A percentile compares a stretch with the other conserved stretches of the same genome.
These are phyloP conservation scores for Candida quercuum DNA, from an alignment of 805 yeast species.

Conservation along the genomic window DNA sequence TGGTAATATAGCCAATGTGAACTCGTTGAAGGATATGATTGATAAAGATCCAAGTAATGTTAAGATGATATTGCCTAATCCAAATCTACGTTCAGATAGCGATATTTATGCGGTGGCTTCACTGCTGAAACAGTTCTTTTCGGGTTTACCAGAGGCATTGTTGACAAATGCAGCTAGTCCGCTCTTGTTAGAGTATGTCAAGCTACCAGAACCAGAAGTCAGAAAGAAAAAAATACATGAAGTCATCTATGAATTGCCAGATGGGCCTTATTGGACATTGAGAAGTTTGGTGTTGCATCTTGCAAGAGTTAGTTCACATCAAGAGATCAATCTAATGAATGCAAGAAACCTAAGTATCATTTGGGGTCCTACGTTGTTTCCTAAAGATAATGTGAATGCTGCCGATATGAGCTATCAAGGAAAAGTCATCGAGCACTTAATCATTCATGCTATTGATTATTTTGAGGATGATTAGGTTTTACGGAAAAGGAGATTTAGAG, in stretches of 20 bases:
- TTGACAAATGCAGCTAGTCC: constrained; percentile 59
- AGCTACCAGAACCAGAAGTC: constrained; percentile 54
- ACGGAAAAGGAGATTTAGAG: too few species aligned
- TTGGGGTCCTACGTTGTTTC: constrained; percentile 90
- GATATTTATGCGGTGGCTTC: constrained; percentile 89
- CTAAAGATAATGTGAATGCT: constrained; percentile 58
- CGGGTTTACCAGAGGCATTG: constrained; percentile 82
- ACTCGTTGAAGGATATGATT: constrained; percentile 64
- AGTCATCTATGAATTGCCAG: constrained; percentile 84
- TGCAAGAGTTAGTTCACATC: constrained; percentile 60
- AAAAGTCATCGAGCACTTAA: constrained; percentile 76
- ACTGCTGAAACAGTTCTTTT: constrained; percentile 75
- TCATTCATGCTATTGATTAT: constrained; percentile 79
- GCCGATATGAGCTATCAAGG: constrained; percentile 76
- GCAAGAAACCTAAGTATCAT: constrained; percentile 77
- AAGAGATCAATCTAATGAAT: constrained; percentile 72
- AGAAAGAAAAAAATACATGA: constrained; percentile 78
- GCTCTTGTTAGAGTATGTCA: constrained; percentile 64
- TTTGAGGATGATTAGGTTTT: constrained; percentile 63
- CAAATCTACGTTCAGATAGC: constrained; percentile 58
- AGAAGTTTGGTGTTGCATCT: constrained; percentile 83
- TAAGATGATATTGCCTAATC: constrained; percentile 46
- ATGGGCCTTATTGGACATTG: constrained; percentile 90
- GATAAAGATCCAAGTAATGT: constrained; percentile 71
- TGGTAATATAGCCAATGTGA: constrained; percentile 72